Evolutionary conservation across 257 asterid genomes (phyloP).

Genomic region (Fraxinus americana): DNA sequence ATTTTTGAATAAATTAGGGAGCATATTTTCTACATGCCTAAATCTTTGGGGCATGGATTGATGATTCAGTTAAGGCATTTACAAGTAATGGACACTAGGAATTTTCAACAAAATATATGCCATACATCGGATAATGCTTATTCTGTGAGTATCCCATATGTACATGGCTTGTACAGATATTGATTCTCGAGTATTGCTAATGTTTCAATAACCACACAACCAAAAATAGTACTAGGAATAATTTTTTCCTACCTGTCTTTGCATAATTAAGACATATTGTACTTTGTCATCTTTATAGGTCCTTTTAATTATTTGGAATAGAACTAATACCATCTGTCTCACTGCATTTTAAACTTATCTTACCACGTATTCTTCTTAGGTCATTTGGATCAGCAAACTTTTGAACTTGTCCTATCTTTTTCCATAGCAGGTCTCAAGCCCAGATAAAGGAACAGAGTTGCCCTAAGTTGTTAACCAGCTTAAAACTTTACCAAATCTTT

Average conservation of each 20-base stretch:
- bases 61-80: constrained; percentile 29
- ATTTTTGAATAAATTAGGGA: background rate
- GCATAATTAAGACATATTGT: background rate
- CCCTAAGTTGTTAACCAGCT: no score
- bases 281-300: background rate
- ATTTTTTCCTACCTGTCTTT: background rate
- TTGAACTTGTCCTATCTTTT: no score
- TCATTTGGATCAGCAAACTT: no score
- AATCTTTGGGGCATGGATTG: constrained; percentile 10
- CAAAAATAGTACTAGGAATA: constrained; percentile 6
- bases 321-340: constrained; percentile 32
- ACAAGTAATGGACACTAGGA: constrained; percentile 23
- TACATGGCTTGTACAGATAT: background rate
- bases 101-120: constrained; percentile 10
- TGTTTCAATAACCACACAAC: constrained; percentile 21
- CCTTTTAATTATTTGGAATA: constrained; percentile 14
- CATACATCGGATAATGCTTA: constrained; percentile 17
- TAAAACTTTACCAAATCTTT: no score
- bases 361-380: background rate
- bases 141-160: background rate
- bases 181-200: constrained; percentile 9
- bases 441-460: no score
- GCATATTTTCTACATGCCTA: constrained; percentile 17
- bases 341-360: constrained; percentile 3
- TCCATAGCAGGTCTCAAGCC: no score